phyloP scores from a whole-genome alignment of 176 grass and related monocot species.

The Musa schizocarpa region DNA sequence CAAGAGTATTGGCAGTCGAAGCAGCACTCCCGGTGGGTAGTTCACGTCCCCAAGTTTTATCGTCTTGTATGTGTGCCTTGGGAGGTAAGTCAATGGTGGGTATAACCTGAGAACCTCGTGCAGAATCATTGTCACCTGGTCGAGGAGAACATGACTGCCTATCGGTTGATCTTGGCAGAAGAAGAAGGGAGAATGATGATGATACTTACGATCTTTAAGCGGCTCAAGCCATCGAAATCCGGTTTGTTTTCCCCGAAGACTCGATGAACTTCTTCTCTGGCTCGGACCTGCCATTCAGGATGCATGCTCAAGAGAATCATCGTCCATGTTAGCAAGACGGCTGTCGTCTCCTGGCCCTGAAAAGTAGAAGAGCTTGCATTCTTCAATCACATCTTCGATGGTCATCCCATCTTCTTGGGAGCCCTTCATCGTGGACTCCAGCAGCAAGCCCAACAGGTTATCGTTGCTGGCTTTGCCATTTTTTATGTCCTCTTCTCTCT shows the following conservation, averaged over 20 bases:
- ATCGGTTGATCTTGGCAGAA: background rate
- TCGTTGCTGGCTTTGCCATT: constrained; percentile 23
- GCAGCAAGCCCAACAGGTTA: constrained; percentile 18
- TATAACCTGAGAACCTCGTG: constrained; percentile 73
- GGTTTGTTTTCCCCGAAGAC: constrained; percentile 26
- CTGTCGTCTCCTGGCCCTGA: constrained; percentile 54
- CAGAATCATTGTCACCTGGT: constrained; percentile 56
- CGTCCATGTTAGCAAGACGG: constrained; percentile 44
- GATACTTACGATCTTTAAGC: constrained; percentile 34
- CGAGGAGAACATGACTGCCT: too few relatives aligned
- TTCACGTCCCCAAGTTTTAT: constrained; percentile 40
- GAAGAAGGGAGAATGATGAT: background rate
- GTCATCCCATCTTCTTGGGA: constrained; percentile 27
- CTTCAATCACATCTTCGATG: constrained; percentile 44
- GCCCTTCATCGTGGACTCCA: constrained; percentile 10
- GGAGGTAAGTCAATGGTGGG: constrained; percentile 21
- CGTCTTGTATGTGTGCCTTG: constrained; percentile 29
- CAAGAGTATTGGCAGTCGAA: constrained; percentile 40
- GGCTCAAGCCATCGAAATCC: background rate
- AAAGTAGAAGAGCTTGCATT: constrained; percentile 77
- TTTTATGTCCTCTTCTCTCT: constrained; percentile 32
- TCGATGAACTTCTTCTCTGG: constrained; percentile 38
- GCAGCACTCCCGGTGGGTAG: constrained; percentile 42
- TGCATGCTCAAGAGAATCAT: constrained; percentile 42
- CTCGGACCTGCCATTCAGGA: constrained; percentile 43